Evolutionary conservation across 116 monocot genomes (phyloP).

Genomic region (Posidonia oceanica): DNA sequence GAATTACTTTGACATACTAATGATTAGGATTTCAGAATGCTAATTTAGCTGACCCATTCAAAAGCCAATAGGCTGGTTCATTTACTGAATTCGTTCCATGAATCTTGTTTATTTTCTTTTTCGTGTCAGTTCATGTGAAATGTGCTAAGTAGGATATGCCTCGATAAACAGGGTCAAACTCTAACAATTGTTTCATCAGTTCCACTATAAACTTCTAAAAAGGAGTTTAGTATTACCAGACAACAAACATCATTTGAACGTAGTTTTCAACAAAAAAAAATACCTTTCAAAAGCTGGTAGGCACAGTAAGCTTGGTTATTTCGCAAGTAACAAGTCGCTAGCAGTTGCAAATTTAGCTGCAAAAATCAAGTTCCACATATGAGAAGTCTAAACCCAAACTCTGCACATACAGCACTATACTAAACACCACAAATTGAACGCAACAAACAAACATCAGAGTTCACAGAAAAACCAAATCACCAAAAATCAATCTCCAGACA

Average conservation of each 20-base stretch:
- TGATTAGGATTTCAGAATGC: too few relatives aligned
- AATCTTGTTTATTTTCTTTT: too few relatives aligned
- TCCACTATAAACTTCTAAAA: too few relatives aligned
- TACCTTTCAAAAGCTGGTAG: constrained; percentile 90
- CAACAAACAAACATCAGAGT: not conserved
- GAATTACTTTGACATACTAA: too few relatives aligned
- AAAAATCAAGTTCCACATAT: constrained; percentile 6
- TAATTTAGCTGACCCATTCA: too few relatives aligned
- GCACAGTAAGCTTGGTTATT: constrained; percentile 84
- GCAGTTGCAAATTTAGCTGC: constrained; percentile 79
- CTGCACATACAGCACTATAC: not conserved
- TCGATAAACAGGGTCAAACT: not conserved
- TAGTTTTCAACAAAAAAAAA: too few relatives aligned
- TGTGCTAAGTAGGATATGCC: too few relatives aligned
- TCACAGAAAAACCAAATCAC: not conserved
- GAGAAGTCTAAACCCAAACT: not conserved
- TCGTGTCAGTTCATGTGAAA: too few relatives aligned
- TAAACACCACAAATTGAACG: not conserved
- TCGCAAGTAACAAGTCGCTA: constrained; percentile 84
- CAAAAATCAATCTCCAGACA: not conserved
- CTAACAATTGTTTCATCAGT: not conserved
- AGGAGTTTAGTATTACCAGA: not conserved
- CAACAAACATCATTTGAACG: not conserved
- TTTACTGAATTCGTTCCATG: too few relatives aligned
- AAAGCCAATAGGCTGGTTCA: too few relatives aligned